Conservation (phyloP, 2,329 filamentous ascomycete species). For the Aureobasidium zeae region DNA sequence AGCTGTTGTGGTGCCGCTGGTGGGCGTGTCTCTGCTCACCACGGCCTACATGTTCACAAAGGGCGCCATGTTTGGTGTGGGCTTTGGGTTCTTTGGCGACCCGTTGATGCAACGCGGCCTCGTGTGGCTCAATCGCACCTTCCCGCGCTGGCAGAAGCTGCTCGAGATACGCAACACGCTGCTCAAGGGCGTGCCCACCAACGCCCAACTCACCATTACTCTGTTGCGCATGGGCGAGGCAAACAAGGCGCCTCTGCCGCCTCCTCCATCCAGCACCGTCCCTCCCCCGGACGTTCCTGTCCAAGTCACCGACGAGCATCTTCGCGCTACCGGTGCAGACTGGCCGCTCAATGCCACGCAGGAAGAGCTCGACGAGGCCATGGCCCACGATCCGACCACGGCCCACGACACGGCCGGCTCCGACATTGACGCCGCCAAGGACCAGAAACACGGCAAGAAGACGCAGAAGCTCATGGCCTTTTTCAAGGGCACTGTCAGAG, state of each 20-base stretch:
- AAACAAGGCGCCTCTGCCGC: constrained; percentile 68
- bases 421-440: constrained; percentile 43
- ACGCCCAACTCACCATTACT: constrained; percentile 73
- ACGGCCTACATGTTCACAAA: constrained; percentile 50
- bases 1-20: constrained; percentile 35
- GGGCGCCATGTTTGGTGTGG: constrained; percentile 54
- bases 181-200: constrained; percentile 74
- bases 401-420: constrained; percentile 43
- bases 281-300: constrained; percentile 43
- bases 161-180: constrained; percentile 66
- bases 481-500: constrained; percentile 61
- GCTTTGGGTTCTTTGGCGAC: constrained; percentile 71
- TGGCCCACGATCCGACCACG: constrained; percentile 36
- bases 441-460: constrained; percentile 40
- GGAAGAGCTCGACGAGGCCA: constrained; percentile 58
- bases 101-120: constrained; percentile 57
- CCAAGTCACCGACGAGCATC: constrained; percentile 41
- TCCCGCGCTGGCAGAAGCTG: constrained; percentile 66
- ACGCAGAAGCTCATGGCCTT: constrained; percentile 49
- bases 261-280: constrained; percentile 39
- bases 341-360: constrained; percentile 52
- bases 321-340: constrained; percentile 45
- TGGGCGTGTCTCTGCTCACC: constrained; percentile 37
- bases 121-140: constrained; percentile 48
- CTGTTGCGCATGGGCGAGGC: constrained; percentile 72